Base-by-base conservation (phyloP, 2,329 filamentous ascomycete genomes). In the Diaporthe citriasiana region DNA sequence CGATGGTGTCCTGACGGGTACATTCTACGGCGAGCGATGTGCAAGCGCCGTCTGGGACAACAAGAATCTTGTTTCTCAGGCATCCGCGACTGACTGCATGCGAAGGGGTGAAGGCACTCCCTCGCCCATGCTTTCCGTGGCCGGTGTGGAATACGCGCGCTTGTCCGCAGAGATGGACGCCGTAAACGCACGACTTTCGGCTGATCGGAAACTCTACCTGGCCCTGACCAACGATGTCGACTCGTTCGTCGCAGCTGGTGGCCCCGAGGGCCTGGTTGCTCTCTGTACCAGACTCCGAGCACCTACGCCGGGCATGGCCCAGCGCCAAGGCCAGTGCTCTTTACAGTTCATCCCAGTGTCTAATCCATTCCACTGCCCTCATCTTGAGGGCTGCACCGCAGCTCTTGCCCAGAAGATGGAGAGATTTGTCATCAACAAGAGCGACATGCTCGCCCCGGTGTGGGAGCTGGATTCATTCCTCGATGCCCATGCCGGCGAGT, bases 21-120 rank as follows among this genome's bases (percentile, higher is more conserved):
- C 99, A 40, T 99, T 99, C 89, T 99, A 96, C 96, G 98, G 92
- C 96, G 75, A 93, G 97, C 80, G 98, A 95, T 83, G 97, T 98
- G 84, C 97, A 98, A 84, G 95, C 95, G 3, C 98, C 98, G 84
- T 97, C 97, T 55, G 92, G 94, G 78, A 99, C 97, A 9, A 98
- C 97, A 42, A 89, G 99, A 79, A 95, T 95, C 8, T 97, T 97
- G 0, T 93, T 91, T 57, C 94, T 95, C 81, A 89, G 98, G 69
- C 94, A 95, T 82, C 56, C 13, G 56, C 56, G 3, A 59, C 56
- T 25, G 97, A 99, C 84, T 98, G 97, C 1, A 89, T 95, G 78
- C 95, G 98, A 81, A 92, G 96, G 82, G 96, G 97, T 66, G 97
- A 99, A 85, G 97, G 97, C 22, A 90, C 89, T 10, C 97, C 97